Evolutionary conservation across 352 stramenopile genomes (phyloP).

Genomic region (Phytophthora pisi): DNA sequence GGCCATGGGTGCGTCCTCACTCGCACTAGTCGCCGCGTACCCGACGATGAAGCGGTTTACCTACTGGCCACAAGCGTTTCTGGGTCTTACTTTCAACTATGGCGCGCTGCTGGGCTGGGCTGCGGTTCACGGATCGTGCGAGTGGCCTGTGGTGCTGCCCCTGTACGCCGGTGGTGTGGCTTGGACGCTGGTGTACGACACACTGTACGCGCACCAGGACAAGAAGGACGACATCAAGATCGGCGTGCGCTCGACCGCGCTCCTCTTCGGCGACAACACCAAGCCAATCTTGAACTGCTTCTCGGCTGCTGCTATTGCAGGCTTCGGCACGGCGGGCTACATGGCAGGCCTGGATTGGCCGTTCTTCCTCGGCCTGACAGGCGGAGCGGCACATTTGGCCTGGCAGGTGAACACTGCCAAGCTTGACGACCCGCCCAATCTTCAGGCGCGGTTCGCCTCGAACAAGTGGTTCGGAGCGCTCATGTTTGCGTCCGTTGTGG

Average conservation of each 20-base stretch:
- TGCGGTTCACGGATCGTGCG: constrained; percentile 84
- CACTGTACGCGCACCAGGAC: constrained; percentile 98
- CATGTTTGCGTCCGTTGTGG: constrained; percentile 84
- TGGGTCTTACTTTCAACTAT: constrained; percentile 99
- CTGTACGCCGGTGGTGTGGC: constrained; percentile 94
- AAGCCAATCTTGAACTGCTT: constrained; percentile 94
- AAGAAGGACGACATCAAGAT: constrained; percentile 97
- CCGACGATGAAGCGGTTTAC: constrained; percentile 98
- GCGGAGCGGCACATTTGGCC: constrained; percentile 91
- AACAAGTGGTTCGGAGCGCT: constrained; percentile 93
- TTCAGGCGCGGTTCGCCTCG: constrained; percentile 93
- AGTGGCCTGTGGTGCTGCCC: constrained; percentile 90
- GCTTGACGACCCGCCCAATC: constrained; percentile 93
- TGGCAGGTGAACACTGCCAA: constrained; percentile 98
- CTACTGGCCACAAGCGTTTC: constrained; percentile 96
- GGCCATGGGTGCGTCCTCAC: constrained; percentile 89
- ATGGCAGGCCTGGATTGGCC: constrained; percentile 83
- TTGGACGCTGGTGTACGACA: constrained; percentile 99
- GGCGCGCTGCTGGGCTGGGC: constrained; percentile 95
- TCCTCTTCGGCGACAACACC: constrained; percentile 95
- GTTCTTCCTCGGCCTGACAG: constrained; percentile 91
- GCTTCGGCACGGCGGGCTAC: constrained; percentile 74
- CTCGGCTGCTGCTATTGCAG: constrained; percentile 63
- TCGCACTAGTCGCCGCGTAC: constrained; percentile 96
- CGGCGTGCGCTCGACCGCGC: constrained; percentile 95